These are phyloP conservation scores for Fusarium pseudoanthophilum DNA, from an alignment of 2,329 filamentous ascomycete genomes.

Conservation along the genomic window DNA sequence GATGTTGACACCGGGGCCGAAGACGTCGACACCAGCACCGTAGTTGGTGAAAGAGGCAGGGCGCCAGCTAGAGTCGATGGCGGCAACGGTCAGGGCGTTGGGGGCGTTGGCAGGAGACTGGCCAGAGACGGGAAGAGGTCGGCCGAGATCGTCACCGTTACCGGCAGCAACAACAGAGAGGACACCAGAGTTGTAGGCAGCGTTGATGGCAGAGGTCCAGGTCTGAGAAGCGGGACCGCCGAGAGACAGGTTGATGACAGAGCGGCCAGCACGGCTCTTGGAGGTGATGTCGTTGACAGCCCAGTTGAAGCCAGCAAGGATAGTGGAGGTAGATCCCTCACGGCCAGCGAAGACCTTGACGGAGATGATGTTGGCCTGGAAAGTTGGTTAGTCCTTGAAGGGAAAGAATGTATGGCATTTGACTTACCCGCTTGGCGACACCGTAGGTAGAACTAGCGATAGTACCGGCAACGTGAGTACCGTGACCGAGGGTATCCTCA, in stretches of 20 bases:
- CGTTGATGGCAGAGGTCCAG: slow-evolving; percentile 55
- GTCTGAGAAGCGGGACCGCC: slow-evolving; percentile 48
- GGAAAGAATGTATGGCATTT: too few species aligned
- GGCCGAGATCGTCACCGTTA: slow-evolving; percentile 50
- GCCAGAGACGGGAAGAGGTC: slow-evolving; percentile 51
- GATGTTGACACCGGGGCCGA: slow-evolving; percentile 55
- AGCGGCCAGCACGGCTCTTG: slow-evolving; percentile 48
- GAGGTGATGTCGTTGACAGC: slow-evolving; percentile 50
- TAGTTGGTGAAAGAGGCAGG: slow-evolving; percentile 62
- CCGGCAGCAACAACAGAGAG: slow-evolving; percentile 60
- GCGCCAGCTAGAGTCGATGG: slow-evolving; percentile 52
- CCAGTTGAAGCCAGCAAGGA: slow-evolving; percentile 56
- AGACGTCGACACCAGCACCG: slow-evolving; percentile 54
- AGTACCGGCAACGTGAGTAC: slow-evolving; percentile 56
- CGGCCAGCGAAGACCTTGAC: slow-evolving; percentile 48
- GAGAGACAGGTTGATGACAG: slow-evolving; percentile 57
- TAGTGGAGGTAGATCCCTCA: slow-evolving; percentile 40
- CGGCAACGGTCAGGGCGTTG: slow-evolving; percentile 61
- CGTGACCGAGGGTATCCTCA: slow-evolving; percentile 53
- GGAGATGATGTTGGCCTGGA: slow-evolving; percentile 41
- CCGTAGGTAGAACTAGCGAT: slow-evolving; percentile 54
- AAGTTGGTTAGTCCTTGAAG: background rate
- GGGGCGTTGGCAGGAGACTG: slow-evolving; percentile 59
- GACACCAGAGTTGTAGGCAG: slow-evolving; percentile 53
- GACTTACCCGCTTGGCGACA: slow-evolving; percentile 54